Base-by-base conservation (phyloP, 805 yeast genomes). In the Wickerhamomyces hampshirensis region DNA sequence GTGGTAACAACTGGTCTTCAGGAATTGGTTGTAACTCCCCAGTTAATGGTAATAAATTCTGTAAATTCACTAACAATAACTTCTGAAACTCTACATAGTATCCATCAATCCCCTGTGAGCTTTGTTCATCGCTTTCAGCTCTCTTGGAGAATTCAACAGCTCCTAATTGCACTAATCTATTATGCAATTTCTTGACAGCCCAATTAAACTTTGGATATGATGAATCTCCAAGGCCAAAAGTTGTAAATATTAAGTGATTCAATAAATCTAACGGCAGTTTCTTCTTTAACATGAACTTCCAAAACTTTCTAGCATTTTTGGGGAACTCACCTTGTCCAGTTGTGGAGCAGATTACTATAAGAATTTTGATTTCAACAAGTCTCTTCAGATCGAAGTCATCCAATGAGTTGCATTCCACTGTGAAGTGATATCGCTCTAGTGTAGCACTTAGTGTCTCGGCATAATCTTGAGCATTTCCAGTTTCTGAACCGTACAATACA, bases 321-420 rank as follows among this genome's bases (percentile, higher is more conserved):
- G 98, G 98, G 23, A 91, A 59, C 43, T 84, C 96, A 18, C 98
- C 98, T 59, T 91, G 97, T 6, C 98, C 98, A 2, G 95, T 83
- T 0, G 98, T 91, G 1, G 96, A 80, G 55, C 94, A 84, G 3
- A 91, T 56, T 0, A 81, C 67, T 16, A 80, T 65, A 35, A 76
- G 63, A 19, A 60, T 59, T 6, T 62, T 50, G 12, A 77, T 69
- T 4, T 75, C 66, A 5, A 74, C 62, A 33, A 85, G 60, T 37
- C 66, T 66, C 46, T 68, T 71, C 30, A 80, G 57, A 39, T 78
- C 74, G 51, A 75, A 76, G 30, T 76, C 80, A 47, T 84, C 84
- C 43, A 86, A 54, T 0, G 82, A 56, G 8, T 68, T 60, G 4
- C 82, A 61, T 2, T 43, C 60, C 12, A 80, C 73, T 31, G 51